phyloP scores from a whole-genome alignment of 495 filamentous ascomycete genomes.

The Lichina pygmaea region DNA sequence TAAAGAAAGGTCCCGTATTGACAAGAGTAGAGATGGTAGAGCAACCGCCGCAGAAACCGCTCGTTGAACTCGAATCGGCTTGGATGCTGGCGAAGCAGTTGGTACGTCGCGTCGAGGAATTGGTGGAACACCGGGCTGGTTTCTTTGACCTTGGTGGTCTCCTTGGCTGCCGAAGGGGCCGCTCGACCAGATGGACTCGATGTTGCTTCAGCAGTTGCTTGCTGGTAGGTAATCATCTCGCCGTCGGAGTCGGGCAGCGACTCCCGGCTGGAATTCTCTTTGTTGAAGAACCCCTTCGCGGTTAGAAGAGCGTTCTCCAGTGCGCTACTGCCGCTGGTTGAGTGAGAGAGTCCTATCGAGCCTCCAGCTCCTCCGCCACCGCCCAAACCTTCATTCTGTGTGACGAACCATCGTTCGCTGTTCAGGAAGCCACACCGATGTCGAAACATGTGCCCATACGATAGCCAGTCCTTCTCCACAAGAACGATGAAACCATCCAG shows the following conservation, averaged over 20 bases:
- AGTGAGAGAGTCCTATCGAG: background rate
- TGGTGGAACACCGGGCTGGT: slow-evolving; percentile 96
- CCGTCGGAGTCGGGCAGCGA: slow-evolving; percentile 30
- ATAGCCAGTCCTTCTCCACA: slow-evolving; percentile 94
- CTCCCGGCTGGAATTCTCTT: slow-evolving; percentile 40
- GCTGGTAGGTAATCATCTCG: slow-evolving; percentile 17
- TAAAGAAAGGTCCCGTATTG: slow-evolving; percentile 94
- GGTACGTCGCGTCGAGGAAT: slow-evolving; percentile 87
- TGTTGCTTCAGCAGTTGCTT: slow-evolving; percentile 3
- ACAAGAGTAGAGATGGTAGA: slow-evolving; percentile 88
- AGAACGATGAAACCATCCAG: slow-evolving; percentile 87
- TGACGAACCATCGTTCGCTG: slow-evolving; percentile 85
- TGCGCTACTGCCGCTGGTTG: slow-evolving; percentile 36
- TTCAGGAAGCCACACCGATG: slow-evolving; percentile 64
- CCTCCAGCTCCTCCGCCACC: slow-evolving; percentile 20
- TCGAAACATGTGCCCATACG: slow-evolving; percentile 92
- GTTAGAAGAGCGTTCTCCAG: slow-evolving; percentile 68
- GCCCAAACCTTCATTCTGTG: slow-evolving; percentile 40
- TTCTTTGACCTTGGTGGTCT: slow-evolving; percentile 49
- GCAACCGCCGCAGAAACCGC: slow-evolving; percentile 63
- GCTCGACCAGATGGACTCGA: slow-evolving; percentile 3
- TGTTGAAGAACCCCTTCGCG: slow-evolving; percentile 74
- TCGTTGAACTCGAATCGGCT: slow-evolving; percentile 94
- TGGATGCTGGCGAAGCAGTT: slow-evolving; percentile 66
- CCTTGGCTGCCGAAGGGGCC: slow-evolving; percentile 12